These are phyloP conservation scores for Rossbeevera mucosa DNA, from an alignment of 768 basidiomycete species.

Conservation along the genomic window DNA sequence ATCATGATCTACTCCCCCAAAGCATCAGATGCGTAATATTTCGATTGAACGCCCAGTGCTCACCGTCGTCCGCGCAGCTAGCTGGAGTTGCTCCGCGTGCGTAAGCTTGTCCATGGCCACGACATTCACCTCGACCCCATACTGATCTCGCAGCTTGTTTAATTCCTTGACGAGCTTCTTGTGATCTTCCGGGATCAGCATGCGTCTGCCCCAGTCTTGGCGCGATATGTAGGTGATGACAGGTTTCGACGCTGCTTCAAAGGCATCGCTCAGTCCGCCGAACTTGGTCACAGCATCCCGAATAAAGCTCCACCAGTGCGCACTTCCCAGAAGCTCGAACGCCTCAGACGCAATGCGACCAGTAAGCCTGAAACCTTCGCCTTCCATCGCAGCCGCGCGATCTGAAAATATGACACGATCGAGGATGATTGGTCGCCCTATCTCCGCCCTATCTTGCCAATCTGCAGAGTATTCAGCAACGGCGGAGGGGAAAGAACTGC, in stretches of 20 bases:
- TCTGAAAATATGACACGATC: constrained; percentile 88
- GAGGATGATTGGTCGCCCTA: constrained; percentile 68
- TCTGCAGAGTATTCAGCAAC: constrained; percentile 79
- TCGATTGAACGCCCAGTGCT: constrained; percentile 21
- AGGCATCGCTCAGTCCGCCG: constrained; percentile 49
- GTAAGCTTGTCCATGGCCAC: constrained; percentile 81
- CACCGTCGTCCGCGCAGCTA: constrained; percentile 85
- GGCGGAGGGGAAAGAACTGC: constrained; percentile 74
- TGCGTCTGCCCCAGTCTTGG: constrained; percentile 84
- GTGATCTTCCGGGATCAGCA: constrained; percentile 72
- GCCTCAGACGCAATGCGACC: constrained; percentile 74
- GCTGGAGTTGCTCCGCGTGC: constrained; percentile 69
- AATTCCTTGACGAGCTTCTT: constrained; percentile 74
- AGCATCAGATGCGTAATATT: not conserved
- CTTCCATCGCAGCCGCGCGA: constrained; percentile 77
- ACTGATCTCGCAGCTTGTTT: constrained; percentile 56
- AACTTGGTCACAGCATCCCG: constrained; percentile 70
- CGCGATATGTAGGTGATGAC: constrained; percentile 93
- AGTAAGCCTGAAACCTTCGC: constrained; percentile 60
- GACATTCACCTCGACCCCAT: constrained; percentile 86
- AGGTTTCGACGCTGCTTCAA: constrained; percentile 50
- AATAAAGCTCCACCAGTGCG: constrained; percentile 81
- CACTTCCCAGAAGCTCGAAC: constrained; percentile 68
- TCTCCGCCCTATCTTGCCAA: constrained; percentile 74
- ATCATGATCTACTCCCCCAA: constrained; percentile 70